Evolutionary conservation across 1,284 basidiomycete genomes (phyloP).

Genomic region (Austroboletus rostrupii): DNA sequence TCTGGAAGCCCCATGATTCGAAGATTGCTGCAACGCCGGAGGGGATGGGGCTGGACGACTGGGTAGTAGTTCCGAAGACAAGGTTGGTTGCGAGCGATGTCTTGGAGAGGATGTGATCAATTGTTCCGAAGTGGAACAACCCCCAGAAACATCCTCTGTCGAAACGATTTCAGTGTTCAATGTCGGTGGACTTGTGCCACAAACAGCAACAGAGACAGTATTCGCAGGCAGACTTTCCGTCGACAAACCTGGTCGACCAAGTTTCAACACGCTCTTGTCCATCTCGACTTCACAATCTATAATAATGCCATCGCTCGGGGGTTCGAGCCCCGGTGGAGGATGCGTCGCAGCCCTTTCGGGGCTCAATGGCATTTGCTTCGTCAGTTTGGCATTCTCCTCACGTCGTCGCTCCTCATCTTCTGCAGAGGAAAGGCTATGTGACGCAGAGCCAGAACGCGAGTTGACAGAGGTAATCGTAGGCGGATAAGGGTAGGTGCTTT

Average conservation of each 20-base stretch:
- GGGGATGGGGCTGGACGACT: constrained; percentile 22
- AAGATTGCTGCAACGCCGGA: constrained; percentile 5
- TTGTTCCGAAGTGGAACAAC: constrained; percentile 13
- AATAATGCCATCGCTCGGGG: not conserved
- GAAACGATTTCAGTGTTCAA: not conserved
- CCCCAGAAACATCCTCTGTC: constrained; percentile 1
- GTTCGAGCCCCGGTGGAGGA: constrained; percentile 11
- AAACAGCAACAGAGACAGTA: not conserved
- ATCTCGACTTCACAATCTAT: constrained; percentile 13
- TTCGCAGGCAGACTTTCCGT: constrained; percentile 29
- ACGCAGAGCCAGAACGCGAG: constrained; percentile 21
- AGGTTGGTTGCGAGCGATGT: constrained; percentile 12
- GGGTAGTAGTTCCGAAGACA: constrained; percentile 16
- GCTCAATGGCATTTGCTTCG: constrained; percentile 23
- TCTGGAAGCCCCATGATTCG: constrained; percentile 15
- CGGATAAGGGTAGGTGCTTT: constrained; percentile 28
- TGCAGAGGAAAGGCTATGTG: constrained; percentile 17
- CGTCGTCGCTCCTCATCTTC: constrained; percentile 26
- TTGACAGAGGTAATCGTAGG: constrained; percentile 22
- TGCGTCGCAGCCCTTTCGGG: constrained; percentile 26
- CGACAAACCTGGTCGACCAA: constrained; percentile 28
- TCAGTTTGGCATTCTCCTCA: constrained; percentile 16
- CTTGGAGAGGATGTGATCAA: constrained; percentile 16
- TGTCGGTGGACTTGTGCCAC: constrained; percentile 3
- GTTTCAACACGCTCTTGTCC: constrained; percentile 29